Evolutionary conservation across 345 rosid genomes (phyloP), one percentile per base, ranked within the genome.

Genomic region (Rhizophora apiculata): DNA sequence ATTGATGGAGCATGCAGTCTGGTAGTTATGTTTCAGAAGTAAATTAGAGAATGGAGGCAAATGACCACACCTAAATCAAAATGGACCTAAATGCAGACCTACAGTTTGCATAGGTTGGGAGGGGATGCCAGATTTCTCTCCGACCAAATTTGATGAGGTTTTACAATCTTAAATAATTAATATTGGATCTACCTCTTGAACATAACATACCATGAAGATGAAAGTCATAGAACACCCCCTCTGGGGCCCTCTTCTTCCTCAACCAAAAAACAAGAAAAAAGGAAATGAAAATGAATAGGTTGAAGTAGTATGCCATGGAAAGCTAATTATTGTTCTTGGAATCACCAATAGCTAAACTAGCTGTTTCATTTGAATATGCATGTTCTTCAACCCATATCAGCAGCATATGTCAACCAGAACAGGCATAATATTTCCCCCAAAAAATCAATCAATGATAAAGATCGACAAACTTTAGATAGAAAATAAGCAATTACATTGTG

Each of bases 401-500:
- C 16, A 43, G 4, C 49, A 43, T 13, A 43, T 43, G 49, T 43
- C 49, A 3, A 43, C 3, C 3, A 3, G 49, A 43, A 67, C 68
- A 64, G 32, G 65, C 21, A 74, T 30, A 20, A 16, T 32, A 34
- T 53, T 24, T 15, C 24, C 32, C 62, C n/a, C 4, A 16, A 20
- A 24, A 32, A 22, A 16, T 18, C 6, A 29, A 31, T 21, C 3
- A 48, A 54, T 3, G 31, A 27, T 4, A n/a, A 49, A 43, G 3
- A 32, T 43, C 20, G 8, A 10, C 52, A 43, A 19, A 48, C 29
- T n/a, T 43, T 9, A 13, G 20, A 9, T 8, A 68, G 60, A 8
- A 67, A 52, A 48, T 0, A 72, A 73, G 69, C 49, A 73, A 70
- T 83, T 89, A 89, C 97, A 84, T 91, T 91, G 85, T 85, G 95